A percentile compares a stretch with the other conserved stretches of the same genome.
These are phyloP conservation scores for Podospora sp. DNA, from an alignment of 495 filamentous ascomycete species.

Conservation along the genomic window DNA sequence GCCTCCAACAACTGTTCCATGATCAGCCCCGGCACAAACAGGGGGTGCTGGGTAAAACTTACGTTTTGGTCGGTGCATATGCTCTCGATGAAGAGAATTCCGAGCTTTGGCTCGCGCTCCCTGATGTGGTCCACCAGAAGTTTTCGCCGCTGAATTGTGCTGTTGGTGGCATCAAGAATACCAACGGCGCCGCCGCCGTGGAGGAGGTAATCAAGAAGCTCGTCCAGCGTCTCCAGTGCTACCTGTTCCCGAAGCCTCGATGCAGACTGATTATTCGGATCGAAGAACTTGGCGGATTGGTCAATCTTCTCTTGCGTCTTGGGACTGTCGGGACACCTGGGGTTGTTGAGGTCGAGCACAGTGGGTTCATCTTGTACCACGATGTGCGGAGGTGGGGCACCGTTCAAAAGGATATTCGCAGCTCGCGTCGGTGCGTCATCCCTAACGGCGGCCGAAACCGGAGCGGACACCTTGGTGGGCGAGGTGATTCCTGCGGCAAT, in stretches of 20 bases:
- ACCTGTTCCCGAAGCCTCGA: slow-evolving; percentile 85
- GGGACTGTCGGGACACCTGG: background rate
- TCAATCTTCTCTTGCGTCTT: slow-evolving; percentile 61
- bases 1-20: slow-evolving; percentile 70
- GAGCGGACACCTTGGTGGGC: slow-evolving; percentile 32
- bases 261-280: slow-evolving; percentile 82
- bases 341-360: slow-evolving; percentile 38
- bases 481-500: slow-evolving; percentile 64
- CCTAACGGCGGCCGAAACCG: slow-evolving; percentile 25
- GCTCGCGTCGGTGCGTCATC: slow-evolving; percentile 45
- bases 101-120: slow-evolving; percentile 78
- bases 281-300: slow-evolving; percentile 92
- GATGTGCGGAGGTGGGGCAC: slow-evolving; percentile 38
- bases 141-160: slow-evolving; percentile 82
- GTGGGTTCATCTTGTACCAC: slow-evolving; percentile 37
- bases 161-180: slow-evolving; percentile 98
- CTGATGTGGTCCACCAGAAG: slow-evolving; percentile 82
- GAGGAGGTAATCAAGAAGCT: slow-evolving; percentile 85
- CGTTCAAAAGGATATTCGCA: slow-evolving; percentile 54
- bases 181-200: slow-evolving; percentile 85
- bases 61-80: slow-evolving; percentile 79
- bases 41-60: slow-evolving; percentile 23
- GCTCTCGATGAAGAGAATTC: slow-evolving; percentile 91
- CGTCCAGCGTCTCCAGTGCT: slow-evolving; percentile 88
- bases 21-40: slow-evolving; percentile 17